Base-by-base conservation (phyloP, 176 grass and related monocot species). In the Eremochloa ophiuroides region DNA sequence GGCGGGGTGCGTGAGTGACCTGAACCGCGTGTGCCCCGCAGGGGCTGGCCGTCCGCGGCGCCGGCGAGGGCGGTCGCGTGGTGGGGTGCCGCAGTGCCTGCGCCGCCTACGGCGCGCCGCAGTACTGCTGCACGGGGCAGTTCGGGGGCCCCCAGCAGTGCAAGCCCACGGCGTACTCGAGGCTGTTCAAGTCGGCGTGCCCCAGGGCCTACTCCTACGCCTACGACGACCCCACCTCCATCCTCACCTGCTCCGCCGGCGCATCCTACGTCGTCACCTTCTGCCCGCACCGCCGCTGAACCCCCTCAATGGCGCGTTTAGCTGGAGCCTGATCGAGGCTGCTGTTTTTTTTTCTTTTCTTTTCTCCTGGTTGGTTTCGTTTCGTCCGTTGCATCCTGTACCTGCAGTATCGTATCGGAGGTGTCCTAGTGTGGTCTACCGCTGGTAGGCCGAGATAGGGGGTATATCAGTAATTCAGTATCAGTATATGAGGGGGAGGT, bases 161-260 rank as follows among this genome's bases (percentile, higher is more conserved):
- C 59, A 99, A 99, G 91, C 97, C 93, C 8, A 99, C 93, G 43
- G 70, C 83, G 0, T 99, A 93, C 90, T 99, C 97, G 3, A 6
- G 83, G 83, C 83, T 99, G 5, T 99, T 99, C 97, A 99, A 99
- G 82, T 34, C 67, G 8, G 97, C 97, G 1, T 99, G 97, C 80
- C 97, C 97, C 17, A 91, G 85, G 84, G 97, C 97, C 0, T 99
- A 99, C 86, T 99, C 97, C 1, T 99, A 99, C 50, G 97, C 97
- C 0, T 99, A 99, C 28, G 97, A 99, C 40, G 97, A 99, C 20
- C 89, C 89, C 0, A 87, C 86, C 1, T 94, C 92, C 80, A 91
- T 99, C 77, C 87, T 96, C 39, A 99, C 97, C 75, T 99, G 96
- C 88, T 56, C 71, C 40, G 79, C 88, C 27, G 96, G 93, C 12